Evolutionary conservation across 2,329 filamentous ascomycete species (phyloP).

Genomic region (Phyllosticta citriasiana): DNA sequence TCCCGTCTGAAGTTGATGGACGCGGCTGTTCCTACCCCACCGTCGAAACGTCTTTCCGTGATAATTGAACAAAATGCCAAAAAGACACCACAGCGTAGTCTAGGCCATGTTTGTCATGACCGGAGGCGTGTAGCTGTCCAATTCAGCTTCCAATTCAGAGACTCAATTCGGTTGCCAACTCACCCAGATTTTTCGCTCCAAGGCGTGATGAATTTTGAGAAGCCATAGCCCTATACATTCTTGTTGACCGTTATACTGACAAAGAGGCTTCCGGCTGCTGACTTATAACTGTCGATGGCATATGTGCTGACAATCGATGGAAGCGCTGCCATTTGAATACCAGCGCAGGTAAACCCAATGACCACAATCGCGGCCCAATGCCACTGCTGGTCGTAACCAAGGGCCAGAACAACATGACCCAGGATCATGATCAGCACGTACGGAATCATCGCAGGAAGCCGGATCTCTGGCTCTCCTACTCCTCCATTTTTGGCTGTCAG

Average conservation of each 20-base stretch:
- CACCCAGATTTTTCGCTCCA: slow-evolving; percentile 42
- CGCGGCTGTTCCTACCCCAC: slow-evolving; percentile 45
- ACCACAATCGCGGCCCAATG: slow-evolving; percentile 48
- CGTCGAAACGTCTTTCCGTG: slow-evolving; percentile 49
- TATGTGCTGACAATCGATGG: slow-evolving; percentile 51
- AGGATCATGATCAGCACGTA: slow-evolving; percentile 48
- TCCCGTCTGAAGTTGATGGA: slow-evolving; percentile 29
- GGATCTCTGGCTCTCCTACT: slow-evolving; percentile 50
- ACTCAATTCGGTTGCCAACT: background rate
- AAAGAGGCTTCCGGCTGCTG: slow-evolving; percentile 49
- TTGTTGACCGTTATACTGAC: slow-evolving; percentile 55
- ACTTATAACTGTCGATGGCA: slow-evolving; percentile 55
- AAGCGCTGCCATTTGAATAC: slow-evolving; percentile 50
- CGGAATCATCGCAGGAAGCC: slow-evolving; percentile 46
- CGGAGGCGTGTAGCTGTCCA: slow-evolving; percentile 35
- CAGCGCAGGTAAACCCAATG: slow-evolving; percentile 47
- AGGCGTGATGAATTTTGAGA: slow-evolving; percentile 45
- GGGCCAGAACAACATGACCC: slow-evolving; percentile 46
- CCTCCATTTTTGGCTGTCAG: slow-evolving; percentile 44
- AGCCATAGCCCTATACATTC: slow-evolving; percentile 54
- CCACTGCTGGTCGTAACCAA: slow-evolving; percentile 45
- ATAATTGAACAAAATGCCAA: slow-evolving; percentile 47
- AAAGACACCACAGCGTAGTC: slow-evolving; percentile 43
- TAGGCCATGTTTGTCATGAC: slow-evolving; percentile 52
- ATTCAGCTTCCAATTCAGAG: background rate